Percentiles rank a stretch among this genome's conserved stretches.
These are phyloP conservation scores for Sarcomyxa edulis DNA, from an alignment of 768 basidiomycete genomes.

Conservation along the genomic window DNA sequence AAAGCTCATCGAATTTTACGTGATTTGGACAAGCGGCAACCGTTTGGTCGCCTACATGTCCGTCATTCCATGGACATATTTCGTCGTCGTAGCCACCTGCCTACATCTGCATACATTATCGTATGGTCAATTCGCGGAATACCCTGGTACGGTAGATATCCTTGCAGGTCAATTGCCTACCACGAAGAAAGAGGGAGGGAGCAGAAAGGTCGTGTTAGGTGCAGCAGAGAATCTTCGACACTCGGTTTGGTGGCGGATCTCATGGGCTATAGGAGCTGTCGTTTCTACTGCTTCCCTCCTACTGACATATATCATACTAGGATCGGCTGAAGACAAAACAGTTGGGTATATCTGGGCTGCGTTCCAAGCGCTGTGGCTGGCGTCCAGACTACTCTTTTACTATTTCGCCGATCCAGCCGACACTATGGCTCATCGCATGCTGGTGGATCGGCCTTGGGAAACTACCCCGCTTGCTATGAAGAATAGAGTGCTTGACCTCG, in stretches of 20 bases:
- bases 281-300: constrained; percentile 14
- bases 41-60: constrained; percentile 8
- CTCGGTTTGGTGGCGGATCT: constrained; percentile 12
- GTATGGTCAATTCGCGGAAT: constrained; percentile 2
- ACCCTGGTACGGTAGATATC: constrained; percentile 12
- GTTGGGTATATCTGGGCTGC: constrained; percentile 15
- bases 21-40: constrained; percentile 10
- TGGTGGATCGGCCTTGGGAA: constrained; percentile 6
- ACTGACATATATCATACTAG: constrained; percentile 15
- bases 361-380: constrained; percentile 20
- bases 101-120: constrained; percentile 8
- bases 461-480: constrained; percentile 9
- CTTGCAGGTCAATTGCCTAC: constrained; percentile 17
- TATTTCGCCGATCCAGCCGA: constrained; percentile 12
- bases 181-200: constrained; percentile 12
- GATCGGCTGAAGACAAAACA: constrained; percentile 6
- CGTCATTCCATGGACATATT: constrained; percentile 16
- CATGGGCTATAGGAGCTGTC: constrained; percentile 18
- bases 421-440: constrained; percentile 5
- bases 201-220: constrained; percentile 17
- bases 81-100: constrained; percentile 10
- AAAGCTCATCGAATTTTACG: constrained; percentile 16
- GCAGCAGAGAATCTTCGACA: constrained; percentile 11
- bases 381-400: constrained; percentile 14
- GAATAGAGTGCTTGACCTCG: constrained; percentile 13